These are phyloP conservation scores for Pseudogymnoascus sp. DNA, from an alignment of 2,329 filamentous ascomycete genomes.

Conservation along the genomic window DNA sequence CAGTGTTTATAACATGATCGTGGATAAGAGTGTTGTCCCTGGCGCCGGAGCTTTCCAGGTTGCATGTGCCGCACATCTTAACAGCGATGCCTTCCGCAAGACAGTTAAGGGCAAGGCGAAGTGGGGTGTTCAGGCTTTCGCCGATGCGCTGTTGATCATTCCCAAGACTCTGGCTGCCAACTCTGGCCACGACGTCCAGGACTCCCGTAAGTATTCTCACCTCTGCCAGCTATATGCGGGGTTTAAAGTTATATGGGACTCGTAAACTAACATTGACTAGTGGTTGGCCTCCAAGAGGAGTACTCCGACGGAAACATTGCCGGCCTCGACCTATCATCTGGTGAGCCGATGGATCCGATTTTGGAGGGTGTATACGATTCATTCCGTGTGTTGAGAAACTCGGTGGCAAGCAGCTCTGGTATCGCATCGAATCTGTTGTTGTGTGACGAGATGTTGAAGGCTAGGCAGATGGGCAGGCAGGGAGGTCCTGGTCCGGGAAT, in stretches of 20 bases:
- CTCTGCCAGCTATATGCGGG: background rate
- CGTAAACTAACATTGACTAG: slow-evolving; percentile 37
- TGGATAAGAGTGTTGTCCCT: slow-evolving; percentile 92
- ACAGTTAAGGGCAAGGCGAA: slow-evolving; percentile 97
- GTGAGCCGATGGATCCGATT: slow-evolving; percentile 90
- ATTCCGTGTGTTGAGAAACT: slow-evolving; percentile 90
- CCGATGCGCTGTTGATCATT: slow-evolving; percentile 88
- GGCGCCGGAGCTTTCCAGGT: slow-evolving; percentile 95
- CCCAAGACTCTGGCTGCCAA: slow-evolving; percentile 97
- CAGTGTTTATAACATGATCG: slow-evolving; percentile 98
- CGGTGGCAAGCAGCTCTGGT: slow-evolving; percentile 84
- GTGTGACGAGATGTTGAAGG: slow-evolving; percentile 96
- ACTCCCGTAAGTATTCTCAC: slow-evolving; percentile 62
- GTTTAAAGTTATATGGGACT: background rate
- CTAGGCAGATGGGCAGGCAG: slow-evolving; percentile 79
- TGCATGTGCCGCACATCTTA: slow-evolving; percentile 79
- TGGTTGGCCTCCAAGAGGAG: slow-evolving; percentile 83
- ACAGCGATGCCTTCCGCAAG: slow-evolving; percentile 78
- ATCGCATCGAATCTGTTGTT: slow-evolving; percentile 93
- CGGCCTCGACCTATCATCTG: slow-evolving; percentile 78
- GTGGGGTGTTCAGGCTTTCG: slow-evolving; percentile 90
- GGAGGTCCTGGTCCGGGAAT: slow-evolving; percentile 57
- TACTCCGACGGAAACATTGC: slow-evolving; percentile 75
- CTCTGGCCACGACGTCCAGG: slow-evolving; percentile 92
- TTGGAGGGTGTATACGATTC: slow-evolving; percentile 92